Percentiles rank a stretch among this genome's conserved stretches.
Conservation (phyloP, 805 yeast genomes). For the Zygotorulaspora chibaensis region DNA sequence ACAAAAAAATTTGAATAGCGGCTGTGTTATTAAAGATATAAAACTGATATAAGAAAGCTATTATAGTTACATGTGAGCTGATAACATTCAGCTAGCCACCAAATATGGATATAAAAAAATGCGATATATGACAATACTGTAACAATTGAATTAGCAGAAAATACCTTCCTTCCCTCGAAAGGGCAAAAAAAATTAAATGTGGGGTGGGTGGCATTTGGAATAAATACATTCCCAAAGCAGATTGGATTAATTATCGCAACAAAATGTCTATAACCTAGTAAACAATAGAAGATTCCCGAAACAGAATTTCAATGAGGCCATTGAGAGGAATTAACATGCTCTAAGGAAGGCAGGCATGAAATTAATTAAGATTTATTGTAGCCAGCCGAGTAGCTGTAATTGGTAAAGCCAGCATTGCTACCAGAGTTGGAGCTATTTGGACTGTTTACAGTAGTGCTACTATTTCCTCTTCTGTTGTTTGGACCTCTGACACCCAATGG, state of each 20-base stretch:
- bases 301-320: background rate
- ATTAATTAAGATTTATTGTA: slow-evolving; percentile 12
- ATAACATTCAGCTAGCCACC: slow-evolving; percentile 6
- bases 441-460: slow-evolving; percentile 18
- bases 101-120: slow-evolving; percentile 6
- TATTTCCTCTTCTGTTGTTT: slow-evolving; percentile 41
- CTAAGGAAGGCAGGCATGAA: background rate
- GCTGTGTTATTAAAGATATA: slow-evolving; percentile 1
- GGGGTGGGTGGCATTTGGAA: too few relatives aligned
- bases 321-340: background rate
- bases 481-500: slow-evolving; percentile 94
- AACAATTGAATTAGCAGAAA: slow-evolving; percentile 3
- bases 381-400: slow-evolving; percentile 20
- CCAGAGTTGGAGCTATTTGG: slow-evolving; percentile 10
- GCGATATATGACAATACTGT: slow-evolving; percentile 13
- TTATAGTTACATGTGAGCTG: slow-evolving; percentile 8
- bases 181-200: slow-evolving; percentile 1
- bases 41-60: slow-evolving; percentile 1
- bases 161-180: background rate
- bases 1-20: background rate
- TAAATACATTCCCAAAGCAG: too few relatives aligned
- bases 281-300: too few relatives aligned
- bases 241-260: too few relatives aligned
- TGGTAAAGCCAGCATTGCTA: slow-evolving; percentile 11
- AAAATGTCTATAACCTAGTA: too few relatives aligned